Base-by-base conservation (phyloP, 2,329 filamentous ascomycete species). In the Phaeosphaeria sp. region DNA sequence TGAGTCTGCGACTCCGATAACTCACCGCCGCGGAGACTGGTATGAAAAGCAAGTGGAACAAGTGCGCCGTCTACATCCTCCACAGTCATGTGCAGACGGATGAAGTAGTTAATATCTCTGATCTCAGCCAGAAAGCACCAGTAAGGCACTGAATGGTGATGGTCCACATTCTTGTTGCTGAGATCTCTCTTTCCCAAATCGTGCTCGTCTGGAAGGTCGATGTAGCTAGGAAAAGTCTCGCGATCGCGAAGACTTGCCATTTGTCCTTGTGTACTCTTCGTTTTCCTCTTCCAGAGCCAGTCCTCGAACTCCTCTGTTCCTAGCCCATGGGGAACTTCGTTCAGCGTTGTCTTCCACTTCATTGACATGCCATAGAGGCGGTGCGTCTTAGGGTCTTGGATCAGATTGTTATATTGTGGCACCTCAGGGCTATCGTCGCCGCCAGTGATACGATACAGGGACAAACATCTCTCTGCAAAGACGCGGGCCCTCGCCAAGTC, bases 401-500 rank as follows among this genome's bases (percentile, higher is more conserved):
- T 59, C 47, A 69, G 48, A 36, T 10, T 17, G 13, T 36, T 27
- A 50, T 68, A 54, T 44, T 64, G 25, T 36, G 55, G 56, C 33
- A 62, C 64, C n/a, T 68, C 57, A 15, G 50, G 43, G 54, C 65
- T 68, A 42, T 73, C 69, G 33, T 47, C 46, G 7, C 70, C 69
- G 1, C 18, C 21, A 46, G 56, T 25, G 9, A 48, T 63, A 18
- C 23, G 55, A 46, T 50, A 66, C 25, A 20, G 41, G 9, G 44
- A 23, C 46, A 65, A 43, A 47, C 55, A 53, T 25, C 65, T 66
- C 50, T 68, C 58, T 47, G 58, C 57, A 50, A 77, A 77, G 41
- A 74, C 54, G 7, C 60, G 59, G 56, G 55, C 74, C 58, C 74
- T 73, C 27, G 66, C 72, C 21, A 73, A 53, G 58, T 77, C 73